Conservation (phyloP, 257 asterid species). For the Verbascum thapsus region DNA sequence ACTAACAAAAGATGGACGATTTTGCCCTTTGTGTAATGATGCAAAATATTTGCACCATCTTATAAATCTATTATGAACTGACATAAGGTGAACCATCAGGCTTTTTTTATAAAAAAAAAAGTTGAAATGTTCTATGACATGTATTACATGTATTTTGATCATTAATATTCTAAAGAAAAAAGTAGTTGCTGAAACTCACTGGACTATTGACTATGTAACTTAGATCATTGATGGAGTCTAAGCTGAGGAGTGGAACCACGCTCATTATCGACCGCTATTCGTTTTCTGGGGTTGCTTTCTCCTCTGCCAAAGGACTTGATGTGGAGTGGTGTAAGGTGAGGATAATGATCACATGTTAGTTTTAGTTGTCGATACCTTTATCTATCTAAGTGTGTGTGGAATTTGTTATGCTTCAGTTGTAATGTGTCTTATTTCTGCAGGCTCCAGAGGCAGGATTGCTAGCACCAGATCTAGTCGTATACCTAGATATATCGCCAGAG, state of each 20-base stretch:
- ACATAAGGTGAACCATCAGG: background rate
- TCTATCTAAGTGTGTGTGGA: background rate
- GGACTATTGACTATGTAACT: slow-evolving; percentile 22
- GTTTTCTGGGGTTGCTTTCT: slow-evolving; percentile 75
- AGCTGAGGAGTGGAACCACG: slow-evolving; percentile 62
- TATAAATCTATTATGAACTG: background rate
- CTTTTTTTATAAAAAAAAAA: background rate
- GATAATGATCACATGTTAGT: background rate
- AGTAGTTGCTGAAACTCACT: background rate
- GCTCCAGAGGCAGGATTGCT: slow-evolving; percentile 88
- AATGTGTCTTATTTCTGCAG: slow-evolving; percentile 39
- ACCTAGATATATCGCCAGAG: slow-evolving; percentile 95
- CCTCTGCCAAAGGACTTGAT: slow-evolving; percentile 73
- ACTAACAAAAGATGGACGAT: background rate
- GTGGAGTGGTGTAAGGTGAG: slow-evolving; percentile 78
- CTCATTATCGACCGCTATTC: slow-evolving; percentile 73
- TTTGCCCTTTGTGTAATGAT: background rate
- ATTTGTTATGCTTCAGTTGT: slow-evolving; percentile 17
- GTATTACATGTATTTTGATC: background rate
- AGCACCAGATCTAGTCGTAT: slow-evolving; percentile 89
- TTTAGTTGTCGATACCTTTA: slow-evolving; percentile 13
- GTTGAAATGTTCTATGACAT: background rate
- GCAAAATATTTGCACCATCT: background rate
- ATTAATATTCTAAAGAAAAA: background rate
- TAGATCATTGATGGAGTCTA: slow-evolving; percentile 79